These are phyloP conservation scores for Priceomyces fermenticarens DNA, from an alignment of 805 yeast genomes.

Conservation along the genomic window DNA sequence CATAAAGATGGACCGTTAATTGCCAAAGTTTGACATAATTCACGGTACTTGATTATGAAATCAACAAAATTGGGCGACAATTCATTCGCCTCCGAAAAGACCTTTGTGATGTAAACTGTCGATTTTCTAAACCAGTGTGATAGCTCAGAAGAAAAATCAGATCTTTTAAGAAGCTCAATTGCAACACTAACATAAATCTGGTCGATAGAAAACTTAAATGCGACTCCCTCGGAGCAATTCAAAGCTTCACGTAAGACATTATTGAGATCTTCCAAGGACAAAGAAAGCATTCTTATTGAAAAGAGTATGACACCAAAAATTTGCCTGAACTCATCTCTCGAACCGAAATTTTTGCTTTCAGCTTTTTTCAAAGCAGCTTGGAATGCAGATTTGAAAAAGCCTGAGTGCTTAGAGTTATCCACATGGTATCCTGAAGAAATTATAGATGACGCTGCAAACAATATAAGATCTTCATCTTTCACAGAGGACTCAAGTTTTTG, in stretches of 20 bases:
- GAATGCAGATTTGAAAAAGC: constrained; percentile 6
- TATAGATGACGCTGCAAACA: constrained; percentile 17
- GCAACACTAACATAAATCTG: constrained; percentile 27
- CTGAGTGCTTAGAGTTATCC: constrained; percentile 10
- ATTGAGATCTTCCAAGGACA: constrained; percentile 5
- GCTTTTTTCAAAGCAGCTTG: constrained; percentile 2
- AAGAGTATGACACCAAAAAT: constrained; percentile 7
- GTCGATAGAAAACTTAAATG: constrained; percentile 27
- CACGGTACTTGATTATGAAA: constrained; percentile 23
- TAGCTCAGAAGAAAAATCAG: constrained; percentile 17
- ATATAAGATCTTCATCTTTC: constrained; percentile 14
- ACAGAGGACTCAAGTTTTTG: constrained; percentile 4
- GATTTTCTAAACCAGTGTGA: constrained; percentile 56
- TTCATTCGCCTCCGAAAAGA: constrained; percentile 49
- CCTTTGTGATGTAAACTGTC: constrained; percentile 58
- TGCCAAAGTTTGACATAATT: constrained; percentile 10
- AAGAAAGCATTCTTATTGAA: background rate
- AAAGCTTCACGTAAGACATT: constrained; percentile 19
- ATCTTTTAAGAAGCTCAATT: constrained; percentile 23
- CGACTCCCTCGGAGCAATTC: constrained; percentile 12
- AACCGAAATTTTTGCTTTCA: no score
- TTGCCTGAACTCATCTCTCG: constrained; percentile 1
- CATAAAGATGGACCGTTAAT: constrained; percentile 12
- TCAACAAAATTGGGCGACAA: constrained; percentile 27
- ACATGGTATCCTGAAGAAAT: constrained; percentile 12